Base-by-base conservation (phyloP, 2,329 filamentous ascomycete genomes). In the Dactylellina sp. region DNA sequence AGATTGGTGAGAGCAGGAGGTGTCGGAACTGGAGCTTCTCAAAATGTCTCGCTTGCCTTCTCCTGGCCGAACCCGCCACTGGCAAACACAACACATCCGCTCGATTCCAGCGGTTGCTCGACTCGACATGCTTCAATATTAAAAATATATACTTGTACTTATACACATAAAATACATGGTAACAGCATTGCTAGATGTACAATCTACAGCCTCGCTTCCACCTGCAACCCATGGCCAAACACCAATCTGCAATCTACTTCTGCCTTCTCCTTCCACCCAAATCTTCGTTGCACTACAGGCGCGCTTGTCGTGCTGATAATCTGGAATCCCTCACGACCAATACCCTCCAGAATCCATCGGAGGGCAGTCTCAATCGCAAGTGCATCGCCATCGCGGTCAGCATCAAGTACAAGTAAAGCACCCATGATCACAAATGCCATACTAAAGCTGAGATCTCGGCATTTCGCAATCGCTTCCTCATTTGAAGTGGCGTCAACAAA, bases 401-500 rank as follows among this genome's bases (percentile, higher is more conserved):
- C 80, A 76, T 82, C 81, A 20, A 80, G 63, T 37, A 80, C 72
- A 20, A 81, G 70, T 55, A 81, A 72, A 2, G 77, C 76, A 7
- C 79, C 80, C 32, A 78, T 79, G 25, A 81, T 76, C 42, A 81
- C 76, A 60, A 76, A 78, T 9, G 79, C 79, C 32, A 82, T 76
- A 9, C 76, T 76, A 42, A 77, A 77, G 75, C 81, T 76, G 37
- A 80, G 70, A 20, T 77, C 75, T 53, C 80, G 77, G 7, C 80
- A 80, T 47, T 78, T 75, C 62, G 78, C 76, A 25, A 77, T 77
- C 28, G 82, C 75, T 44, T 81, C 79, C 32, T 81, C 80, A 16
- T 76, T 74, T 44, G 76, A 77, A 52, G 75, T 80, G 0, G 44
- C 61, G 14, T 81, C 81, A 12, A 86, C 65, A 12, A 80, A 79